phyloP scores from a whole-genome alignment of 208 protist genomes.

The Vickermania spadyakhi region DNA sequence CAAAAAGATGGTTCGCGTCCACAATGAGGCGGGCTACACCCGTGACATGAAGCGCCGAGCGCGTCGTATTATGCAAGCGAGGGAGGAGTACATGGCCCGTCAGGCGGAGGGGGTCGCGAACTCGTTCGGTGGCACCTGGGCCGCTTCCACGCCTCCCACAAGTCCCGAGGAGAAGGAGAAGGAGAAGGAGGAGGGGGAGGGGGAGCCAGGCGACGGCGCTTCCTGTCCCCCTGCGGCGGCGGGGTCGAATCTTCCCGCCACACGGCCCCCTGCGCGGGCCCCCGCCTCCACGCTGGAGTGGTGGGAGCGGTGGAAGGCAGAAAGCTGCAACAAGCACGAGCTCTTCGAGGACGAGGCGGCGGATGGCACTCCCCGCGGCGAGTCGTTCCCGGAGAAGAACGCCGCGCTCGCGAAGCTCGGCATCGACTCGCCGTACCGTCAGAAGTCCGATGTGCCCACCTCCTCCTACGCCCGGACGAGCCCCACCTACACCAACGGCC shows the following conservation, averaged over 20 bases:
- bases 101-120: slow-evolving; percentile 33
- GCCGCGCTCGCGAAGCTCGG: slow-evolving; percentile 64
- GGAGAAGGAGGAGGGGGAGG: neutral
- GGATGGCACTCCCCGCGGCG: slow-evolving; percentile 77
- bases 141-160: neutral
- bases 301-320: slow-evolving; percentile 78
- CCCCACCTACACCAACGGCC: slow-evolving; percentile 18
- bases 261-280: slow-evolving; percentile 42
- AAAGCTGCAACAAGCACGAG: slow-evolving; percentile 79
- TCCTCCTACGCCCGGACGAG: slow-evolving; percentile 46
- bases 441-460: slow-evolving; percentile 43
- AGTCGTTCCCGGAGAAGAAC: slow-evolving; percentile 82
- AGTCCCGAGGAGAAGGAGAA: too few species aligned
- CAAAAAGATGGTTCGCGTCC: slow-evolving; percentile 82
- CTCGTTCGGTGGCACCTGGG: neutral
- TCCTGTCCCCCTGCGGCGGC: too few species aligned
- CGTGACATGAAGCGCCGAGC: slow-evolving; percentile 89
- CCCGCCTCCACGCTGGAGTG: slow-evolving; percentile 63
- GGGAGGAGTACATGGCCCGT: slow-evolving; percentile 72
- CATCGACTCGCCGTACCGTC: slow-evolving; percentile 62
- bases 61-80: slow-evolving; percentile 85
- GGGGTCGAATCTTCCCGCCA: slow-evolving; percentile 8
- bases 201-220: neutral
- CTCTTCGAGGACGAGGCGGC: slow-evolving; percentile 65
- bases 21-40: slow-evolving; percentile 83